Evolutionary conservation across 1,284 basidiomycete genomes (phyloP).

Genomic region (Ceraceosorus guamensis): DNA sequence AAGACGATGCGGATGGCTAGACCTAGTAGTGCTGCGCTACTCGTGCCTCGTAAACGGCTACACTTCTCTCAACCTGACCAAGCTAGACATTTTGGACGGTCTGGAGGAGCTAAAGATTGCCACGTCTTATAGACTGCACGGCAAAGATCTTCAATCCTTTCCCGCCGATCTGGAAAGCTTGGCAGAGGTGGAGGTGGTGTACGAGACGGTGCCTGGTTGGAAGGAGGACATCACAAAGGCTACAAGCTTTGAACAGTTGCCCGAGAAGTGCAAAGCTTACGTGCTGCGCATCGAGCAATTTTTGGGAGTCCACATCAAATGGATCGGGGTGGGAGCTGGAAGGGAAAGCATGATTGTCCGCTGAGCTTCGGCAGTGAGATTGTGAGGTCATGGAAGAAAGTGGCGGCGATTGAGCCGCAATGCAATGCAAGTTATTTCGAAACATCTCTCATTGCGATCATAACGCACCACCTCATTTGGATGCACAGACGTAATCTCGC

Average conservation of each 20-base stretch:
- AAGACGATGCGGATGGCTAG: slow-evolving; percentile 93
- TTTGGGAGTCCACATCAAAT: slow-evolving; percentile 72
- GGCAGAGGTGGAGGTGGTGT: slow-evolving; percentile 74
- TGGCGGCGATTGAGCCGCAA: too few species aligned
- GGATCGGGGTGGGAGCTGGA: slow-evolving; percentile 83
- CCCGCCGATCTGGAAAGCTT: slow-evolving; percentile 86
- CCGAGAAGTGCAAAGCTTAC: slow-evolving; percentile 78
- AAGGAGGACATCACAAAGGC: slow-evolving; percentile 66
- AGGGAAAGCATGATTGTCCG: slow-evolving; percentile 66
- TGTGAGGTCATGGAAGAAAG: not conserved
- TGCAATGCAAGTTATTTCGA: too few species aligned
- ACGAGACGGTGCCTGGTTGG: slow-evolving; percentile 90
- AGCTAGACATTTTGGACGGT: slow-evolving; percentile 83
- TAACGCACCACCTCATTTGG: too few species aligned
- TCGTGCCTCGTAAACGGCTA: slow-evolving; percentile 94
- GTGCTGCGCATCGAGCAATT: slow-evolving; percentile 79
- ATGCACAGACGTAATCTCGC: too few species aligned
- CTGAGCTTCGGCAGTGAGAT: not conserved
- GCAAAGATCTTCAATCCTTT: slow-evolving; percentile 73
- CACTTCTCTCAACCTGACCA: slow-evolving; percentile 86
- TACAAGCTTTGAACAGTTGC: slow-evolving; percentile 69
- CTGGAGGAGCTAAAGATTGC: slow-evolving; percentile 83
- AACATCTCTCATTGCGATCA: too few species aligned
- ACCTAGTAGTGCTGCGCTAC: slow-evolving; percentile 87
- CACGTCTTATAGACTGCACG: slow-evolving; percentile 71